These are phyloP conservation scores for Earliella scabrosa DNA, from an alignment of 1,284 basidiomycete species.

Conservation along the genomic window DNA sequence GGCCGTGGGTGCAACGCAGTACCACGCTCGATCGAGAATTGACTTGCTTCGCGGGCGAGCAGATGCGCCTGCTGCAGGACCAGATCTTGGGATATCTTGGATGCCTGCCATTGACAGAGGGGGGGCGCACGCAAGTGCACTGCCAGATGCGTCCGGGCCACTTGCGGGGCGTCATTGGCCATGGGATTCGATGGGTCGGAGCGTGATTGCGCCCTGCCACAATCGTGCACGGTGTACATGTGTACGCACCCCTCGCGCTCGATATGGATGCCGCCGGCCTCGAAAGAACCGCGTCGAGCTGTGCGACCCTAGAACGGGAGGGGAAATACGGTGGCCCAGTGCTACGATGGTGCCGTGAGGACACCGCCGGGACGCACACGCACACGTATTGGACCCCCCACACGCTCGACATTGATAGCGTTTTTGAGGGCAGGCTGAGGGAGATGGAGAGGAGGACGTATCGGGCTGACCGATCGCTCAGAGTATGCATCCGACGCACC, in stretches of 20 bases:
- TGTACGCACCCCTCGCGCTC: no score
- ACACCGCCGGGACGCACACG: not conserved
- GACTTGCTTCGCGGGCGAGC: conserved; percentile 2
- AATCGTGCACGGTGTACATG: no score
- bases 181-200: no score
- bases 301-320: not conserved
- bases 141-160: no score
- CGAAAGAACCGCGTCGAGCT: not conserved
- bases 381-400: not conserved
- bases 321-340: not conserved
- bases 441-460: not conserved
- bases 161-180: no score
- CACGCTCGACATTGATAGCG: conserved; percentile 1
- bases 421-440: not conserved
- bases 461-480: not conserved
- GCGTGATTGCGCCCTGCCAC: no score
- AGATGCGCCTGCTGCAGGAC: conserved; percentile 2
- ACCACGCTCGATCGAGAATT: not conserved
- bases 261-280: conserved; percentile 1
- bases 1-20: not conserved
- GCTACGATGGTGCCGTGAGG: not conserved
- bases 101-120: no score
- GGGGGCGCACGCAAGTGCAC: no score
- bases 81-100: not conserved
- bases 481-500: not conserved